A percentile compares a stretch with the other conserved stretches of the same genome.
Evolutionary conservation across 208 protist genomes (phyloP).

Genomic region (Phytomonas sp.): DNA sequence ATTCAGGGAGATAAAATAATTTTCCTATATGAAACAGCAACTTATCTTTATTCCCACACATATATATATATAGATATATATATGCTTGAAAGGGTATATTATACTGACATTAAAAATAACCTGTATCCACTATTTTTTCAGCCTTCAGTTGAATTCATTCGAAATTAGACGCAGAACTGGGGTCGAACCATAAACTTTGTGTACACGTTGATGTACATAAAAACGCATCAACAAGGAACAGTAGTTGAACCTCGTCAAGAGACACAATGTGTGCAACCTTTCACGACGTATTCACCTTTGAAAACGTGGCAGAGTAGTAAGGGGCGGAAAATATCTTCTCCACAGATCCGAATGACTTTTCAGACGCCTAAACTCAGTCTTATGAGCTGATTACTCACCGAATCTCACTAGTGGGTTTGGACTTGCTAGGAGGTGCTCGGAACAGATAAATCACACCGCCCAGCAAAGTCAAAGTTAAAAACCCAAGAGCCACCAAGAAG

Average conservation of each 20-base stretch:
- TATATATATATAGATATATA: not conserved
- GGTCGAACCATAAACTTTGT: not conserved
- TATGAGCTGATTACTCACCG: conserved; percentile 19
- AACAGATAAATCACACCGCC: conserved; percentile 54
- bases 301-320: not conserved
- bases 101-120: not conserved
- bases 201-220: not conserved
- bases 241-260: not conserved
- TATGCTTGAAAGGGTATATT: no score
- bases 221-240: conserved; percentile 7
- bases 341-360: not conserved
- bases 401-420: conserved; percentile 52
- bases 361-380: not conserved
- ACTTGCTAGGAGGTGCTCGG: conserved; percentile 59
- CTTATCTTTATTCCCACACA: not conserved
- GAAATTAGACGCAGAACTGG: not conserved
- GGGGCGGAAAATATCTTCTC: no score
- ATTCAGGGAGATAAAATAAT: not conserved
- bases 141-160: not conserved
- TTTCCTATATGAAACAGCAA: not conserved
- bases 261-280: not conserved
- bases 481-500: conserved; percentile 21
- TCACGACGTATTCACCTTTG: not conserved
- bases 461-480: conserved; percentile 21
- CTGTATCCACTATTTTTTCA: not conserved